Percentiles rank a stretch among this genome's conserved stretches.
Evolutionary conservation across 768 basidiomycete species (phyloP).

Genomic region (Serpula lacrymans): DNA sequence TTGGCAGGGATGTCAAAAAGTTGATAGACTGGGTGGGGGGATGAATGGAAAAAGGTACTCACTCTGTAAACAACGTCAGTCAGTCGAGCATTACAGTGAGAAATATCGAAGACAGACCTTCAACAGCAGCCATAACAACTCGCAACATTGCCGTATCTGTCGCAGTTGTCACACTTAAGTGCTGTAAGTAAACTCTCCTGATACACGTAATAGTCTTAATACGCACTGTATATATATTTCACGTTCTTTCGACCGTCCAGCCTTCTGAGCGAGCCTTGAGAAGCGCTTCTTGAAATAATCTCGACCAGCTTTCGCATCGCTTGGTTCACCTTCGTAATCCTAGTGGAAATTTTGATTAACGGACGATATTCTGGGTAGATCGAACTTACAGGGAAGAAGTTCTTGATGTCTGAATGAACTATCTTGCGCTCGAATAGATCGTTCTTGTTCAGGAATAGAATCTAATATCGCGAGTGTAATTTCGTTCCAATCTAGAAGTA

Average conservation of each 20-base stretch:
- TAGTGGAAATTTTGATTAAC: constrained; percentile 23
- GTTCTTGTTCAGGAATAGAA: constrained; percentile 93
- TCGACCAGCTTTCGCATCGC: constrained; percentile 70
- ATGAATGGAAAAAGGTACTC: constrained; percentile 41
- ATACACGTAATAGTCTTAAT: constrained; percentile 1
- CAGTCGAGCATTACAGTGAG: too few relatives aligned
- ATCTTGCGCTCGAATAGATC: constrained; percentile 91
- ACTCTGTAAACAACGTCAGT: constrained; percentile 50
- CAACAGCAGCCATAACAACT: constrained; percentile 94
- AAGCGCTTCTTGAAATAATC: constrained; percentile 92
- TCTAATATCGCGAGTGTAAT: constrained; percentile 40
- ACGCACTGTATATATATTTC: constrained; percentile 94
- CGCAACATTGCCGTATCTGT: constrained; percentile 86
- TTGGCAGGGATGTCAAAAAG: constrained; percentile 19
- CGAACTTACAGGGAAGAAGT: constrained; percentile 75
- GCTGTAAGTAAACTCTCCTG: constrained; percentile 3
- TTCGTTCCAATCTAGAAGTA: background rate
- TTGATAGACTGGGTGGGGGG: constrained; percentile 20
- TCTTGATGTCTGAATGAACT: constrained; percentile 75
- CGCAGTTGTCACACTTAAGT: constrained; percentile 75
- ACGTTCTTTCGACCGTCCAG: constrained; percentile 78
- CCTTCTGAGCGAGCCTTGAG: constrained; percentile 76
- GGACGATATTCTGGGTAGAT: background rate
- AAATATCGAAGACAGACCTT: constrained; percentile 62
- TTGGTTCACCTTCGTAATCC: constrained; percentile 82